A percentile compares a stretch with the other conserved stretches of the same genome.
Evolutionary conservation across 2,329 filamentous ascomycete species (phyloP).

Genomic region (Cercospora sojina): DNA sequence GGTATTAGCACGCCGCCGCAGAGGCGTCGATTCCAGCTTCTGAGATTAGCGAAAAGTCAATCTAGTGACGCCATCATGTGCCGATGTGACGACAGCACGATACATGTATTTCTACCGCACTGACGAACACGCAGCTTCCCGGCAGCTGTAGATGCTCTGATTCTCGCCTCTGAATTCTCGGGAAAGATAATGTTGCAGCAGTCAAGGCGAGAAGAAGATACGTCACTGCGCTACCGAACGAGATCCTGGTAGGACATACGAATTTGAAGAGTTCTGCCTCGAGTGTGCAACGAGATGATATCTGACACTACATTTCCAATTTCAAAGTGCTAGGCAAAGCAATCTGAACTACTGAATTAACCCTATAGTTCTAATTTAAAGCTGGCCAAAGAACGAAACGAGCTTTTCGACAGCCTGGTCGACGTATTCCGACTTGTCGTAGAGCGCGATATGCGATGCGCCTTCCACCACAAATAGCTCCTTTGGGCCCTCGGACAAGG

Average conservation of each 20-base stretch:
- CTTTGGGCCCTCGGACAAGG: neutral
- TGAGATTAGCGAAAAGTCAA: neutral
- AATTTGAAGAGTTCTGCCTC: neutral
- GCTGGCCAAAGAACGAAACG: neutral
- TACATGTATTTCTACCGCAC: neutral
- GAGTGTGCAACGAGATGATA: neutral
- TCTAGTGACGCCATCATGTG: neutral
- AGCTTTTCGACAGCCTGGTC: neutral
- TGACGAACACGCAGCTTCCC: neutral
- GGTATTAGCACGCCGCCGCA: neutral
- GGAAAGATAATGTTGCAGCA: neutral
- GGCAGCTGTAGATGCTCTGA: neutral
- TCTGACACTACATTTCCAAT: neutral
- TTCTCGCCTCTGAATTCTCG: no score
- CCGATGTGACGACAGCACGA: neutral
- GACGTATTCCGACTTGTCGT: neutral
- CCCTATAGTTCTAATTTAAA: neutral
- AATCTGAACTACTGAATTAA: neutral
- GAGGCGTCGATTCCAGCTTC: neutral
- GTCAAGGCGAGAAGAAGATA: neutral
- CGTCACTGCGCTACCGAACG: neutral
- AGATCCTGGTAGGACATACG: neutral
- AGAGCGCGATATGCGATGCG: neutral
- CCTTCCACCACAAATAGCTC: neutral
- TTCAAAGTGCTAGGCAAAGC: neutral